Base-by-base conservation (phyloP, 768 basidiomycete species). In the Rhizopogon vinicolor region DNA sequence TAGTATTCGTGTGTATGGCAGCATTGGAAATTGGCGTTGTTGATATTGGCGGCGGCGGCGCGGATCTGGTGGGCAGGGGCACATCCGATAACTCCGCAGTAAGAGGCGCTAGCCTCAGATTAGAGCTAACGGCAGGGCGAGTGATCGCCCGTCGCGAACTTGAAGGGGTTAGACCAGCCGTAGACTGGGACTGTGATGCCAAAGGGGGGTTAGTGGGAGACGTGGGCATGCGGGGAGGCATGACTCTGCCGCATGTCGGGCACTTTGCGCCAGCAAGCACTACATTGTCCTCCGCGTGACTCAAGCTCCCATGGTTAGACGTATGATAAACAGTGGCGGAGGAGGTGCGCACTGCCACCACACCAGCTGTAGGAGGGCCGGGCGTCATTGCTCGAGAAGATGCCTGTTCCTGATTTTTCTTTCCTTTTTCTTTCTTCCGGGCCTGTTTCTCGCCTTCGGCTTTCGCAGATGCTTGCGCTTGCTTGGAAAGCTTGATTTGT, bases 401-500 rank as follows among this genome's bases (percentile, higher is more conserved):
- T 28, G 3, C 40, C 14, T 7, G 6, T 19, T 57, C 25, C 39
- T 40, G n/a, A 22, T 7, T n/a, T 35, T 56, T 60, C 7, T 29
- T 56, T 14, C 56, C 58, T 35, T 46, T 50, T 52, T 44, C 55
- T 50, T 33, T 46, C 14, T 29, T 14, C 5, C 19, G 29, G 7
- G 14, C 41, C 10, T 33, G 2, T 5, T 55, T 60, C 25, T 42
- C 18, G 4, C 53, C 50, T 7, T 35, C 48, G 28, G 56, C 52
- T 12, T 54, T 10, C 1, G 52, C 37, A 37, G 60, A 60, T 8
- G 54, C 61, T 19, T 58, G 58, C 3, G 58, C 67, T 12, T 66
- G 60, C 19, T 56, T 40, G 3, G 62, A 59, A 14, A 51, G 56
- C 18, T 62, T 71, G 19, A 62, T 57, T 43, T 58, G 61, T 50